Percentiles rank a stretch among this genome's conserved stretches.
phyloP scores from a whole-genome alignment of 2,329 filamentous ascomycete genomes.

The Aspergillus sp. region DNA sequence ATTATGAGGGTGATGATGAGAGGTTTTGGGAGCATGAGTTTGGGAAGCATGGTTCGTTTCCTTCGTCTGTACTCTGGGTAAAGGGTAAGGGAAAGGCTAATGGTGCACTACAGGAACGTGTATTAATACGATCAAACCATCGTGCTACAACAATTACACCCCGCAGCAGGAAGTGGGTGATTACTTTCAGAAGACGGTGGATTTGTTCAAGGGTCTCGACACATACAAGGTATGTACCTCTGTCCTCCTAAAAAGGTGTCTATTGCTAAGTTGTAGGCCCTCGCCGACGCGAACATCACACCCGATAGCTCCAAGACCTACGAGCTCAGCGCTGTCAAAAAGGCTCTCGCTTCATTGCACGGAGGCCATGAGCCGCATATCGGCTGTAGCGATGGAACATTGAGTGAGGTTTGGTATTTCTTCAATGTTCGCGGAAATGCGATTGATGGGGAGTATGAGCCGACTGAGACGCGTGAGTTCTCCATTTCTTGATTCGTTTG shows the following conservation, averaged over 20 bases:
- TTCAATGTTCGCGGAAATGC: constrained; percentile 49
- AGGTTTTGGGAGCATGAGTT: constrained; percentile 65
- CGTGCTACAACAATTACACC: constrained; percentile 55
- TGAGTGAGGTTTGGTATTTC: constrained; percentile 53
- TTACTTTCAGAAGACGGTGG: constrained; percentile 50
- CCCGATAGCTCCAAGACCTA: constrained; percentile 48
- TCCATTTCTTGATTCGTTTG: not conserved
- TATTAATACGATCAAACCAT: constrained; percentile 59
- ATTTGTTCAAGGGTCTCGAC: constrained; percentile 50
- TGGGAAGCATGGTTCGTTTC: constrained; percentile 55
- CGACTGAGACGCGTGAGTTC: constrained; percentile 43
- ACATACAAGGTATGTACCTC: constrained; percentile 41
- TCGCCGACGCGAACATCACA: constrained; percentile 50
- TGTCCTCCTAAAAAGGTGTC: not conserved
- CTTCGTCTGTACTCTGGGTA: not conserved
- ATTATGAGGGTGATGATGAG: constrained; percentile 49
- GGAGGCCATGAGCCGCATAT: constrained; percentile 46
- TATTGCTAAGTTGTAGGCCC: constrained; percentile 30
- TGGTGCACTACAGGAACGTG: constrained; percentile 47
- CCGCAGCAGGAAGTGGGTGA: constrained; percentile 53
- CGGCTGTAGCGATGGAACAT: constrained; percentile 41
- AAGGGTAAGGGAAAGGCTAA: not conserved
- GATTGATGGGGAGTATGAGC: constrained; percentile 55
- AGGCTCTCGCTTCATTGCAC: constrained; percentile 43
- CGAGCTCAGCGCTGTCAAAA: constrained; percentile 44